Conservation (phyloP, 352 stramenopile species). For the Phytophthora citricola region DNA sequence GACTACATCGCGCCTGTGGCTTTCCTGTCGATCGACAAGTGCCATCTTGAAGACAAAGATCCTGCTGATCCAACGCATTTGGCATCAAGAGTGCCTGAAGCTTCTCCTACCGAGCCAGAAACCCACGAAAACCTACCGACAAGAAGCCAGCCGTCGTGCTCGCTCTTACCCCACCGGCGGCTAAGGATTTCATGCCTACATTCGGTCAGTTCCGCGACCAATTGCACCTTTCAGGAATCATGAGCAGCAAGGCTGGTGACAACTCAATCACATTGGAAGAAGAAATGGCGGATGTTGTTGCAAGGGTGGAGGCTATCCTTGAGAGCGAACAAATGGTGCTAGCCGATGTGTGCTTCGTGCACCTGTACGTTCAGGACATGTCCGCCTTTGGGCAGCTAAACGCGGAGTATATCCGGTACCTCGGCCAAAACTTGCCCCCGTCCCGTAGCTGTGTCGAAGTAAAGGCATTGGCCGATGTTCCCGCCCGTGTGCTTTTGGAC, state of each 20-base stretch:
- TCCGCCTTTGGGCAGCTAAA: conserved; percentile 94
- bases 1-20: conserved; percentile 93
- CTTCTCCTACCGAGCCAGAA: conserved; percentile 1
- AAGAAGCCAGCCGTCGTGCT: conserved; percentile 32
- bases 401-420: conserved; percentile 92
- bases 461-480: conserved; percentile 49
- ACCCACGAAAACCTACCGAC: conserved; percentile 1
- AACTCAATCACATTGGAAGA: conserved; percentile 55
- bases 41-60: conserved; percentile 91
- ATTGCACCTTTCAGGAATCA: conserved; percentile 69
- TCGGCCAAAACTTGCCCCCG: conserved; percentile 82
- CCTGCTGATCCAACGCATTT: conserved; percentile 41
- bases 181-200: conserved; percentile 30
- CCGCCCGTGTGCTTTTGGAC: conserved; percentile 89
- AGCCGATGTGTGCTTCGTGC: conserved; percentile 95
- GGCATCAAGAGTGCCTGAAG: conserved; percentile 41
- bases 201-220: conserved; percentile 69
- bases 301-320: conserved; percentile 48
- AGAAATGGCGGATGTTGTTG: conserved; percentile 69
- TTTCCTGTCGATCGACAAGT: conserved; percentile 92
- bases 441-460: conserved; percentile 91
- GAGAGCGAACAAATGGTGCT: conserved; percentile 58
- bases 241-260: conserved; percentile 43
- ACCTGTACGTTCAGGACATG: conserved; percentile 97
- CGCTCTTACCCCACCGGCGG: conserved; percentile 18